These are phyloP conservation scores for Tetrahymena thermophila DNA, from an alignment of 73 alveolate species.

Conservation along the genomic window DNA sequence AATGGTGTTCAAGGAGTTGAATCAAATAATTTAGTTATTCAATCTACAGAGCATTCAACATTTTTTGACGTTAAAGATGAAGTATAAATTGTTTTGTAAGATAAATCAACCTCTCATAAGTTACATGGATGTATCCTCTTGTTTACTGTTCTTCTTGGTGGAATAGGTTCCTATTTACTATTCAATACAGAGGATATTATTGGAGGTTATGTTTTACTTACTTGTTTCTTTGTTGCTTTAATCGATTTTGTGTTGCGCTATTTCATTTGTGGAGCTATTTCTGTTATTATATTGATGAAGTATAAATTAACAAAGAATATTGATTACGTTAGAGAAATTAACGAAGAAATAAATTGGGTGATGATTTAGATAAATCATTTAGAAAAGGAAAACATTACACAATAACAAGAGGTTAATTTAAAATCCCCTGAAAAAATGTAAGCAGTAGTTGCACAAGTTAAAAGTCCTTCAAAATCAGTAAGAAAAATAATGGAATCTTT, in stretches of 20 bases:
- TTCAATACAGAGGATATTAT: neutral
- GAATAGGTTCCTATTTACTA: neutral
- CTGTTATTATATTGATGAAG: neutral
- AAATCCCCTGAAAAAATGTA: neutral
- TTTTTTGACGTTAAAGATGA: neutral
- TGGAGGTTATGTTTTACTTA: neutral
- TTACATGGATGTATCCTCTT: neutral
- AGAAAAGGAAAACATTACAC: neutral
- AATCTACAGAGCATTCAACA: neutral
- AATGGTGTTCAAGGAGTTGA: neutral
- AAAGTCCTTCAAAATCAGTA: neutral
- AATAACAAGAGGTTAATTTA: neutral
- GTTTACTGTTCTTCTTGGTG: neutral
- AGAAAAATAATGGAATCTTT: neutral
- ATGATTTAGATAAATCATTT: neutral
- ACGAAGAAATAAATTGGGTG: neutral
- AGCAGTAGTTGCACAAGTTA: neutral
- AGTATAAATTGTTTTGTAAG: neutral
- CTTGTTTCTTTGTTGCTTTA: neutral
- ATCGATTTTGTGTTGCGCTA: neutral
- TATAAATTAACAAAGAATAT: neutral
- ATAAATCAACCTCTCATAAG: neutral
- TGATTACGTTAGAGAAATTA: neutral
- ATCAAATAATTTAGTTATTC: neutral
- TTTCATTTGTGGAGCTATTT: neutral